Base-by-base conservation (phyloP, 2,329 filamentous ascomycete genomes). In the Diaporthe velutina region DNA sequence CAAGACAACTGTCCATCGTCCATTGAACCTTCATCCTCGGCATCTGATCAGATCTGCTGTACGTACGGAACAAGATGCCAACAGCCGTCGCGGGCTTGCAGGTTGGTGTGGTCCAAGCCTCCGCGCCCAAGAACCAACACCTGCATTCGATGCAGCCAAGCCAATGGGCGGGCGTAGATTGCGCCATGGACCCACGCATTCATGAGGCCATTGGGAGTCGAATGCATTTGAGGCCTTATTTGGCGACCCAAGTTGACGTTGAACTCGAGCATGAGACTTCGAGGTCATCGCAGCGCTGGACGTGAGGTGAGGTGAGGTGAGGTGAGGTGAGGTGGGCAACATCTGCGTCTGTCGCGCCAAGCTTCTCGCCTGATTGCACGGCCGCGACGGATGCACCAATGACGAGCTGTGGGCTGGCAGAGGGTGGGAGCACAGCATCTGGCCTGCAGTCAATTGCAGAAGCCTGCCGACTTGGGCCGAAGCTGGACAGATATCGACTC, bases 31-130 rank as follows among this genome's bases (percentile, higher is more conserved):
- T 52, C 7, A 7, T 52, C 19, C 13, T 17, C 30, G 45, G 48
- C n/a, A 38, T 38, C 30, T 58, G 22, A 38, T 38, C 33, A 7
- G 33, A 58, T 40, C 55, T 38, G 19, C 33, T 38, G 19, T 38
- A 40, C 10, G 22, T 15, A 40, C n/a, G 22, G 25, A 33, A 30
- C 19, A 50, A 22, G n/a, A n/a, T 40, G 45, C 64, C 48, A 68
- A 25, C 30, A 68, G 48, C 64, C 48, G 45, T 54, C 30, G 4
- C 35, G 9, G 48, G 45, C 48, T 33, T 38, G 48, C 64, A 28
- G 45, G 30, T 30, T 17, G 42, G 61, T 68, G 64, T 67, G 64
- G 64, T 54, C 64, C 12, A 68, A 68, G 64, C 64, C 64, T 50
- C 33, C 64, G n/a, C 64, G 17, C 64, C 28, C 7, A 19, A 68